These are phyloP conservation scores for Pleurotus cornucopiae DNA, from an alignment of 768 basidiomycete genomes.

Conservation along the genomic window DNA sequence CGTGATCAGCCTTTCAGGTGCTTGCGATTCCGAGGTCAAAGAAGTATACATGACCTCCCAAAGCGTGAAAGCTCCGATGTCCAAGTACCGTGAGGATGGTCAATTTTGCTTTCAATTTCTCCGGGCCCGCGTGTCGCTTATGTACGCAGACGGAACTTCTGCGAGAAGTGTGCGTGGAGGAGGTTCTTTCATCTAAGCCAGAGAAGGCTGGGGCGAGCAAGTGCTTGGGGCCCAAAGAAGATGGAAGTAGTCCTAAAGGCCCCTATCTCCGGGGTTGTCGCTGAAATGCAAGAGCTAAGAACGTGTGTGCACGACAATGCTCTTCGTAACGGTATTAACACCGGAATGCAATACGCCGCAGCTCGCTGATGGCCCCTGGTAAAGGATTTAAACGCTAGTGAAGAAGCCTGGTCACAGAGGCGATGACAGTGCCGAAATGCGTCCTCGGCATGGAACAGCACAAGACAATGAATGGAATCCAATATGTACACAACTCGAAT, in stretches of 20 bases:
- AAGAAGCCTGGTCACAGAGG: background rate
- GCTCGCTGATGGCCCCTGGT: too few species aligned
- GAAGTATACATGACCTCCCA: too few species aligned
- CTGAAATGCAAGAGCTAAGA: background rate
- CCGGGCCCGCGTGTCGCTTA: slow-evolving; percentile 6
- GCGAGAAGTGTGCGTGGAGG: background rate
- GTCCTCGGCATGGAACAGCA: background rate
- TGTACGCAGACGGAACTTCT: slow-evolving; percentile 3
- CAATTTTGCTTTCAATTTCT: background rate
- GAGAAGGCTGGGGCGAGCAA: background rate
- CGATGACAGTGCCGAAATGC: background rate
- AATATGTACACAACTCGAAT: too few species aligned
- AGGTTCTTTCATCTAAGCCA: background rate
- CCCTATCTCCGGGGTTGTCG: background rate
- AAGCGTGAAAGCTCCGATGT: background rate
- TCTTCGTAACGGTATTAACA: too few species aligned
- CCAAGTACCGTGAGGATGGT: background rate
- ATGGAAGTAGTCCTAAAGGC: background rate
- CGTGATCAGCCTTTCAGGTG: too few species aligned
- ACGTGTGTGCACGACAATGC: too few species aligned
- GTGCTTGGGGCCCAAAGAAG: too few species aligned
- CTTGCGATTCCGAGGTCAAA: too few species aligned
- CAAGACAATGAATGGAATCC: too few species aligned
- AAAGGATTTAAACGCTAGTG: background rate
- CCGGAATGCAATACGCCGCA: too few species aligned